A percentile compares a stretch with the other conserved stretches of the same genome.
Evolutionary conservation across 2,329 filamentous ascomycete species (phyloP).

Genomic region (Thielaviopsis musarum): DNA sequence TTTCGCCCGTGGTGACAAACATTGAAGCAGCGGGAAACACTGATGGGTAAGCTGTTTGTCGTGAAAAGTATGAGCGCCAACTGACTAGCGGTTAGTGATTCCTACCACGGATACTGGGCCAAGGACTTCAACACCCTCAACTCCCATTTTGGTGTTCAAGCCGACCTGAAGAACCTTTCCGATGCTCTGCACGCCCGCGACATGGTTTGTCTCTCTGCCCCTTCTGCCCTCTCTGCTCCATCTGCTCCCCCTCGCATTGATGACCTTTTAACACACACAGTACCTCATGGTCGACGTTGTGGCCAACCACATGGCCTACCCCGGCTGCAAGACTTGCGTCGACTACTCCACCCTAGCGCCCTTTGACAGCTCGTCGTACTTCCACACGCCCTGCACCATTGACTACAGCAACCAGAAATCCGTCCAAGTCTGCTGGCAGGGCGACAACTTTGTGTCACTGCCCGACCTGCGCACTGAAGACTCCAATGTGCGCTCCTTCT

Average conservation of each 20-base stretch:
- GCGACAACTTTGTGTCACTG: constrained; percentile 24
- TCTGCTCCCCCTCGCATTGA: no score
- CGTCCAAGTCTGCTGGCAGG: constrained; percentile 31
- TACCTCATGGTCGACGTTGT: constrained; percentile 41
- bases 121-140: constrained; percentile 26
- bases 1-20: constrained; percentile 27
- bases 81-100: constrained; percentile 16
- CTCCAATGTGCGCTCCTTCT: constrained; percentile 46
- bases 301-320: constrained; percentile 34
- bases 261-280: constrained; percentile 13
- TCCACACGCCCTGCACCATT: constrained; percentile 35
- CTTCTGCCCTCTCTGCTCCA: not conserved
- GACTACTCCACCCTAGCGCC: constrained; percentile 38
- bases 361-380: constrained; percentile 37
- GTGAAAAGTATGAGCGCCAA: not conserved
- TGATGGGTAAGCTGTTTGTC: constrained; percentile 11
- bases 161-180: constrained; percentile 30
- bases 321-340: constrained; percentile 25
- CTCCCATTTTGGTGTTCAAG: constrained; percentile 29
- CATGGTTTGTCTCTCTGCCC: constrained; percentile 24
- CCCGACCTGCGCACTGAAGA: constrained; percentile 71
- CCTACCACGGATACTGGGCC: constrained; percentile 27
- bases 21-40: constrained; percentile 19
- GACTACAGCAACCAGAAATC: constrained; percentile 31
- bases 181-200: constrained; percentile 30